Base-by-base conservation (phyloP, 1,284 basidiomycete species). In the Amylostereum chailletii region DNA sequence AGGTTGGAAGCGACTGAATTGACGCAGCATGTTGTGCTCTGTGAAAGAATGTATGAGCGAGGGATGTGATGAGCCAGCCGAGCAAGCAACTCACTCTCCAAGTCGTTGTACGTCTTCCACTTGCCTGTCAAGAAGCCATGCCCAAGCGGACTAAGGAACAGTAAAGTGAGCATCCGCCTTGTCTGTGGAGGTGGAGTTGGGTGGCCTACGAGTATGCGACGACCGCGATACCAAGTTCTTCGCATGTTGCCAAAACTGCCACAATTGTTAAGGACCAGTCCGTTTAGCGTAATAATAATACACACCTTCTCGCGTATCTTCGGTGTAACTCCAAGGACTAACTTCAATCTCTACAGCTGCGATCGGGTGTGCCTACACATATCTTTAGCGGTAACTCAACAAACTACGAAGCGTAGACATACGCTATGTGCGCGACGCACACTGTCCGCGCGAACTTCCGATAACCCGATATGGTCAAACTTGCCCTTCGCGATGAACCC, bases 91-190 rank as follows among this genome's bases (percentile, higher is more conserved):
- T 19, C 19, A 19, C 19, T 19, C 19, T 19, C 19, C 19, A 19
- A 19, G 19, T 19, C 19, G 19, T 19, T 19, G 19, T 19, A 19
- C 19, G 19, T 19, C 19, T 19, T 19, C 19, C 19, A 19, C 38
- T 60, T 58, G 2, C 79, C 77, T 5, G 74, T 72, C 33, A 83
- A 62, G 59, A 82, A 71, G 1, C 81, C 81, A 29, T 68, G 63
- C 1, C 76, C 78, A 4, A 81, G 67, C 1, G 79, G 78, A 19
- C 19, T 19, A 19, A 19, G 19, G 19, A 19, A 19, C 19, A 19
- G 19, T 19, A 19, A 19, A 19, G 19, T 19, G 19, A 19, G 19
- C 19, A 19, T 19, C 19, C 19, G 19, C 19, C 19, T 19, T 19
- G 19, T 19, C 19, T 19, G 19, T 19, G 19, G 19, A 19, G 19